Base-by-base conservation (phyloP, 768 basidiomycete species). In the Trametes gibbosa region DNA sequence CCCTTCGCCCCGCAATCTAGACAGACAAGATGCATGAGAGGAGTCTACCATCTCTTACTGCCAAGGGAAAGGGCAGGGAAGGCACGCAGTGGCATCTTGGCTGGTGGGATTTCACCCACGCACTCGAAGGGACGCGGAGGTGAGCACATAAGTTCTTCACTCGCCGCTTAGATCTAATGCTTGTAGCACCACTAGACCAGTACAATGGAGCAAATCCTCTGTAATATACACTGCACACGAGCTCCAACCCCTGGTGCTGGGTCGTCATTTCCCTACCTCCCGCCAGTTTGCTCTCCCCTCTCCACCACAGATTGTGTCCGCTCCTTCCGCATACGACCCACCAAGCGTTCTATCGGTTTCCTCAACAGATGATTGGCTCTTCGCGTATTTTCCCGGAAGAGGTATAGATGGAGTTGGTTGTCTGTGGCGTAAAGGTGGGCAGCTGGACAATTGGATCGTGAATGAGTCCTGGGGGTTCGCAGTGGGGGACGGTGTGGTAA, bases 61-160 rank as follows among this genome's bases (percentile, higher is more conserved):
- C 77, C 46, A 87, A 85, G 66, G 81, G 81, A 23, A 87, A 84
- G 70, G 73, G 65, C 24, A 81, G 74, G 58, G 82, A 82, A 63
- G 77, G 76, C 53, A 73, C 72, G 24, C 76, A 76, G 48, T 89
- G 85, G 84, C 79, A 81, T 23, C 68, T 83, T 27, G 82, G 82
- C 27, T 90, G 89, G 89, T 91, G 87, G 87, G 86, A 91, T 61
- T 78, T 86, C 41, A 76, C 81, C 59, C 82, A 86, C 25, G 74
- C 89, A 40, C 72, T 79, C 5, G 88, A 89, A 66, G 75, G 79
- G 35, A 74, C 81, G 2, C 74, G 75, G 61, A 79, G 82, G 89
- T 85, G 62, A 48, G 74, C 69, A 4, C 5, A 29, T 17, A 19
- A 7, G 4, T 2, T 29, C 10, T 34, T 17, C 16, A 3, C 19